These are phyloP conservation scores for Psilocybe tampanensis DNA, from an alignment of 768 basidiomycete genomes.

Conservation along the genomic window DNA sequence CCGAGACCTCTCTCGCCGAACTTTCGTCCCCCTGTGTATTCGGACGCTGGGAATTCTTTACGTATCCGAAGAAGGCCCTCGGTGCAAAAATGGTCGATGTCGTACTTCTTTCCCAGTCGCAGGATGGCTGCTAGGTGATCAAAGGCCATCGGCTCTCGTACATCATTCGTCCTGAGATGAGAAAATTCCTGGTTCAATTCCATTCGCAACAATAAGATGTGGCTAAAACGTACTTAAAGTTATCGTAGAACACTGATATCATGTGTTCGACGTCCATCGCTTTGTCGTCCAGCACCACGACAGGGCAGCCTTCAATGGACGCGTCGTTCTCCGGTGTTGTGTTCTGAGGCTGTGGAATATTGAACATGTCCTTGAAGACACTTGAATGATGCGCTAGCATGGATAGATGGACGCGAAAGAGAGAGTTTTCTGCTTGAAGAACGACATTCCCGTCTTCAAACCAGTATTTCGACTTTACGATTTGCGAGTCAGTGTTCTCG, in stretches of 20 bases:
- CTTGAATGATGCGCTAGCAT: constrained; percentile 18
- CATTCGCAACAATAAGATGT: too few relatives aligned
- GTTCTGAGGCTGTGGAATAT: background rate
- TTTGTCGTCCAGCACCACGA: constrained; percentile 18
- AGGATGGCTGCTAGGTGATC: constrained; percentile 7
- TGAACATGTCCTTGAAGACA: constrained; percentile 14
- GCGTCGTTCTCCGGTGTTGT: too few relatives aligned
- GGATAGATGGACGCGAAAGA: constrained; percentile 20
- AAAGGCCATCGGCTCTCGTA: background rate
- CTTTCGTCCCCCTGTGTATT: too few relatives aligned
- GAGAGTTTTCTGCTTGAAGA: constrained; percentile 7
- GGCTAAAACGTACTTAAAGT: constrained; percentile 12
- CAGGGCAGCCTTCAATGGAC: constrained; percentile 21
- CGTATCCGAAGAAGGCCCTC: constrained; percentile 9
- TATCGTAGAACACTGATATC: constrained; percentile 15
- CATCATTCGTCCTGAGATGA: too few relatives aligned
- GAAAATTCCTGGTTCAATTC: too few relatives aligned
- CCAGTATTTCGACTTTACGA: constrained; percentile 1
- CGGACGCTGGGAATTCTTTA: constrained; percentile 9
- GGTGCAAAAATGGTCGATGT: constrained; percentile 8
- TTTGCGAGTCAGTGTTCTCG: too few relatives aligned
- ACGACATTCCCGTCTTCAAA: background rate
- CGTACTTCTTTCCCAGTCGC: constrained; percentile 19
- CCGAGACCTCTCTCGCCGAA: too few relatives aligned
- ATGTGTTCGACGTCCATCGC: constrained; percentile 15